phyloP scores from a whole-genome alignment of 208 protist species.

The Wallacemonas collosoma region DNA sequence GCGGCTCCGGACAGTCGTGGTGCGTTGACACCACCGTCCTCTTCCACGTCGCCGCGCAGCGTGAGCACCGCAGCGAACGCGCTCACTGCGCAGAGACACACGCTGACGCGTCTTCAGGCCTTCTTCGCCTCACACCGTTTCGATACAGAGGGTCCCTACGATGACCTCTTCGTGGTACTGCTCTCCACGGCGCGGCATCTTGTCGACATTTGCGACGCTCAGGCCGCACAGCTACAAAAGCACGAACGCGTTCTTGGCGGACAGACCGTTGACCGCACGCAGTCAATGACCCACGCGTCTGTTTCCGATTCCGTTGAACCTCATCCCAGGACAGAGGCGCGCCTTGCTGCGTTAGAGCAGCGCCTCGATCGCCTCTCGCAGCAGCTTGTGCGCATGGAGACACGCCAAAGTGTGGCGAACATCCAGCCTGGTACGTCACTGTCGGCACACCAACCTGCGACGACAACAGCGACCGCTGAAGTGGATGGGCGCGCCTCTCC shows the following conservation, averaged over 20 bases:
- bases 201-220: slow-evolving; percentile 38
- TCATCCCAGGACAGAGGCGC: neutral
- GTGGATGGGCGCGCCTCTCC: neutral
- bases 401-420: neutral
- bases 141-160: slow-evolving; percentile 72
- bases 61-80: neutral
- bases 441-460: too few relatives aligned
- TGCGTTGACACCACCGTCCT: neutral
- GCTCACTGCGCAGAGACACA: slow-evolving; percentile 26
- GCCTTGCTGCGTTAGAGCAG: neutral
- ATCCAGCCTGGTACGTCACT: neutral
- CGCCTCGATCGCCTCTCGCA: slow-evolving; percentile 14
- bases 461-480: neutral
- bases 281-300: too few relatives aligned
- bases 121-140: slow-evolving; percentile 65
- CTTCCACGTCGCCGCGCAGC: too few relatives aligned
- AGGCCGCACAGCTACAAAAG: slow-evolving; percentile 15
- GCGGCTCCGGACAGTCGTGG: neutral
- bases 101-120: slow-evolving; percentile 38
- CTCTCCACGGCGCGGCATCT: slow-evolving; percentile 65
- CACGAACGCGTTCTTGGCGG: neutral
- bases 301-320: too few relatives aligned
- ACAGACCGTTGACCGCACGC: too few relatives aligned
- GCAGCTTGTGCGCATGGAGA: slow-evolving; percentile 15
- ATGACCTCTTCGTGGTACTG: slow-evolving; percentile 67